Conservation (phyloP, 768 basidiomycete species). For the Pisolithus microcarpus region DNA sequence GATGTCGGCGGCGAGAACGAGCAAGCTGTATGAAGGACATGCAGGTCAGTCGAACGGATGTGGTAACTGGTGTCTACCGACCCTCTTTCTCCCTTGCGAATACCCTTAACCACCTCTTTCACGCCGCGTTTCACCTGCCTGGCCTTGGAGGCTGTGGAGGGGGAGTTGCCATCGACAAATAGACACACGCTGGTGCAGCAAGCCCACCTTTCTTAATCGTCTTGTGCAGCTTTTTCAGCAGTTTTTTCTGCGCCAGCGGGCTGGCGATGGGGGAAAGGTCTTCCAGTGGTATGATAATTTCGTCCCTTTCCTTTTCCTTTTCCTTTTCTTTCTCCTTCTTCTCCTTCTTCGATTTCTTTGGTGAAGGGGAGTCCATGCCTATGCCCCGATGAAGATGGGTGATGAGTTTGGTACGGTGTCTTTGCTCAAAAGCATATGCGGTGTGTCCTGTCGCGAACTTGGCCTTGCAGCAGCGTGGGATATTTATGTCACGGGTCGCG, state of each 20-base stretch:
- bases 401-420: slow-evolving; percentile 5
- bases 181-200: not conserved
- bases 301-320: slow-evolving; percentile 40
- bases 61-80: slow-evolving; percentile 29
- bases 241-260: slow-evolving; percentile 89
- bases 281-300: slow-evolving; percentile 60
- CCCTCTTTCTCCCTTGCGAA: slow-evolving; percentile 98
- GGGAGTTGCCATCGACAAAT: not conserved
- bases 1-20: slow-evolving; percentile 93
- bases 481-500: slow-evolving; percentile 21
- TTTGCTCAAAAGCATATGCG: slow-evolving; percentile 1
- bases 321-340: slow-evolving; percentile 59
- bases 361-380: slow-evolving; percentile 21
- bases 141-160: slow-evolving; percentile 72
- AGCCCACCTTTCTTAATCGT: slow-evolving; percentile 80
- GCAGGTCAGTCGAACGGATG: slow-evolving; percentile 1
- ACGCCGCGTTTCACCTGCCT: slow-evolving; percentile 96
- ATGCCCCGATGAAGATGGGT: slow-evolving; percentile 22
- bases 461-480: not conserved
- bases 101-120: slow-evolving; percentile 96
- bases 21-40: slow-evolving; percentile 44
- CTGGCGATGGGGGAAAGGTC: slow-evolving; percentile 92
- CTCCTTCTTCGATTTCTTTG: slow-evolving; percentile 60
- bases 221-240: slow-evolving; percentile 91
- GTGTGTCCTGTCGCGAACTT: not conserved